Conservation (phyloP, 2,329 filamentous ascomycete species). For the Malbranchea zuffiana region DNA sequence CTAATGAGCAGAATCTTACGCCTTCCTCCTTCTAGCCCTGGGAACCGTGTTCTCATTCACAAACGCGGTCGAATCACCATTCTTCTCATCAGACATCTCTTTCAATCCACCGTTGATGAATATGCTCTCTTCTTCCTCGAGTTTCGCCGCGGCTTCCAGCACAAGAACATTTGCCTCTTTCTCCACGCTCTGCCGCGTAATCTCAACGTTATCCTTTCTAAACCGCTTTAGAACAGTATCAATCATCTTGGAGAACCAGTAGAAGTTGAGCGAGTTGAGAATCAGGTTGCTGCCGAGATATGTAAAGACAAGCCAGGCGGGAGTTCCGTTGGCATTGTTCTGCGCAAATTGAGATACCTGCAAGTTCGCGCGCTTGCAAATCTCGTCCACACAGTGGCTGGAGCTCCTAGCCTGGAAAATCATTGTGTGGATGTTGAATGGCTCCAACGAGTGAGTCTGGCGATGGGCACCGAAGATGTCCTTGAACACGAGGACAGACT, state of each 20-base stretch:
- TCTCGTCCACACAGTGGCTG: slow-evolving; percentile 28
- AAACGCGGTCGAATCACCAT: background rate
- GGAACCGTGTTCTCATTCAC: slow-evolving; percentile 3
- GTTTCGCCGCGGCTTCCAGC: slow-evolving; percentile 22
- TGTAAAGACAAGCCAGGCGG: slow-evolving; percentile 47
- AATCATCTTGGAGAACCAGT: slow-evolving; percentile 59
- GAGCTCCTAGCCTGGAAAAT: slow-evolving; percentile 28
- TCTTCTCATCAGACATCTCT: background rate
- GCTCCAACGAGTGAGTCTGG: slow-evolving; percentile 27
- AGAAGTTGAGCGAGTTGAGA: slow-evolving; percentile 54
- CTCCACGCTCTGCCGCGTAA: slow-evolving; percentile 20
- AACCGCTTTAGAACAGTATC: slow-evolving; percentile 54
- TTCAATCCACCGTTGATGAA: slow-evolving; percentile 15
- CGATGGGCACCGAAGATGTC: slow-evolving; percentile 48
- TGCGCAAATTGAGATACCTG: slow-evolving; percentile 42
- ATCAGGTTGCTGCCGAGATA: slow-evolving; percentile 50
- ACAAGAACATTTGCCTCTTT: slow-evolving; percentile 24
- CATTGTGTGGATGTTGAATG: slow-evolving; percentile 24
- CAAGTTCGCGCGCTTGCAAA: slow-evolving; percentile 31
- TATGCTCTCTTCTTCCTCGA: slow-evolving; percentile 15
- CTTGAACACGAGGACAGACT: slow-evolving; percentile 47
- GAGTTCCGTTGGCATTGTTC: slow-evolving; percentile 32
- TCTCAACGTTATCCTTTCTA: slow-evolving; percentile 25
- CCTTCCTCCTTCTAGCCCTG: slow-evolving; percentile 11
- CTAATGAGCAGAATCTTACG: slow-evolving; percentile 2